Evolutionary conservation across 345 rosid species (phyloP).

Genomic region (Hibiscus mutabilis): DNA sequence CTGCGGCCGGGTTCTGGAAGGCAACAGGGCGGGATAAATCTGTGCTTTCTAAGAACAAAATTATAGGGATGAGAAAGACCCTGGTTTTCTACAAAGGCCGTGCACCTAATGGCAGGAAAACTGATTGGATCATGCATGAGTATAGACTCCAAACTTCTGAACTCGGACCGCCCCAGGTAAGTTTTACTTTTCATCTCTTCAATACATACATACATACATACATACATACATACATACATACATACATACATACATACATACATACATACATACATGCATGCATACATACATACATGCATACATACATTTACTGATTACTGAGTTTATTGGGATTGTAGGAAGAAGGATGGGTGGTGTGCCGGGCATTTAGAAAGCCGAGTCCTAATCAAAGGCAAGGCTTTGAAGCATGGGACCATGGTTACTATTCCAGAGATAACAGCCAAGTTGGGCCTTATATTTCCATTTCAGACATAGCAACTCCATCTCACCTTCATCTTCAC

Average conservation of each 20-base stretch:
- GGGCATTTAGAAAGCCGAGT: slow-evolving; percentile 81
- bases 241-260: not conserved
- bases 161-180: slow-evolving; percentile 68
- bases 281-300: too few relatives aligned
- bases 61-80: slow-evolving; percentile 93
- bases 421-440: slow-evolving; percentile 28
- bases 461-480: too few relatives aligned
- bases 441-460: slow-evolving; percentile 13
- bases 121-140: slow-evolving; percentile 97
- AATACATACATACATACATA: not conserved
- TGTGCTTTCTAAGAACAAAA: slow-evolving; percentile 58
- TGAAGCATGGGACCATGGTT: slow-evolving; percentile 59
- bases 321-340: slow-evolving; percentile 42
- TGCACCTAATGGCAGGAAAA: slow-evolving; percentile 84
- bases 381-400: slow-evolving; percentile 72
- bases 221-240: too few relatives aligned
- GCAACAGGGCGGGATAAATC: slow-evolving; percentile 97
- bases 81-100: slow-evolving; percentile 89
- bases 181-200: not conserved
- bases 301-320: not conserved
- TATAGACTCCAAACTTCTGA: slow-evolving; percentile 78
- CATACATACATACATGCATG: too few relatives aligned
- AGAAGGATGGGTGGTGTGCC: slow-evolving; percentile 97
- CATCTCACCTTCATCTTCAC: not conserved
- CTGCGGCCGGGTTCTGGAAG: slow-evolving; percentile 93